Evolutionary conservation across 2,329 filamentous ascomycete genomes (phyloP).

Genomic region (Dothideomycetes sp.): DNA sequence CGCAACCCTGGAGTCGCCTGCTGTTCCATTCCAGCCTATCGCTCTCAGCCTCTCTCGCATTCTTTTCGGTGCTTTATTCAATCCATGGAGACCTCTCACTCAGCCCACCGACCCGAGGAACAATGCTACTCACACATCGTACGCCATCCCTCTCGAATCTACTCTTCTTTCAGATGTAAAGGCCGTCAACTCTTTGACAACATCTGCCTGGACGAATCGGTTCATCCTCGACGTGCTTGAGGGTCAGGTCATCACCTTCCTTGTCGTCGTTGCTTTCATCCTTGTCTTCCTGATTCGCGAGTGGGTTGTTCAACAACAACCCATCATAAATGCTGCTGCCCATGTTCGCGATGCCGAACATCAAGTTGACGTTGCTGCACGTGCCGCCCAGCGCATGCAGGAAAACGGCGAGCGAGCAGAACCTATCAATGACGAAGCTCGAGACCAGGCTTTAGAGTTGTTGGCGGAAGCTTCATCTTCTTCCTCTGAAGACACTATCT

Average conservation of each 20-base stretch:
- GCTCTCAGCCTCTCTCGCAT: slow-evolving; percentile 7
- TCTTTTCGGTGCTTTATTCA: slow-evolving; percentile 2
- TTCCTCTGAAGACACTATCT: too few species aligned
- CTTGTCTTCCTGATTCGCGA: slow-evolving; percentile 93
- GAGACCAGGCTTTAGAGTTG: slow-evolving; percentile 17
- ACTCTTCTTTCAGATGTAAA: slow-evolving; percentile 46
- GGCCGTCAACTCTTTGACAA: slow-evolving; percentile 49
- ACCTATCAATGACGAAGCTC: slow-evolving; percentile 12
- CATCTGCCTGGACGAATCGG: slow-evolving; percentile 64
- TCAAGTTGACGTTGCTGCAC: slow-evolving; percentile 18
- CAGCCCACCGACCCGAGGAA: too few species aligned
- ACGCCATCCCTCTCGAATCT: slow-evolving; percentile 5
- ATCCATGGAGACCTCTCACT: slow-evolving; percentile 1
- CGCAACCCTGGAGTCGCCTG: not conserved
- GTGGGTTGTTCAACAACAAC: slow-evolving; percentile 97
- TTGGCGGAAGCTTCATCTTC: too few species aligned
- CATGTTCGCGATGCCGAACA: slow-evolving; percentile 24
- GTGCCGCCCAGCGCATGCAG: slow-evolving; percentile 9
- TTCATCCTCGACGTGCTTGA: slow-evolving; percentile 76
- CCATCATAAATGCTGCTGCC: slow-evolving; percentile 68
- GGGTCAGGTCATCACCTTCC: slow-evolving; percentile 83
- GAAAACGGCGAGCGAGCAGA: slow-evolving; percentile 4
- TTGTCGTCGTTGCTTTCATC: slow-evolving; percentile 90
- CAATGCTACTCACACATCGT: too few species aligned
- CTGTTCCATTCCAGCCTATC: not conserved